phyloP scores from a whole-genome alignment of 495 filamentous ascomycete genomes.

The Aspergillus asperescens region DNA sequence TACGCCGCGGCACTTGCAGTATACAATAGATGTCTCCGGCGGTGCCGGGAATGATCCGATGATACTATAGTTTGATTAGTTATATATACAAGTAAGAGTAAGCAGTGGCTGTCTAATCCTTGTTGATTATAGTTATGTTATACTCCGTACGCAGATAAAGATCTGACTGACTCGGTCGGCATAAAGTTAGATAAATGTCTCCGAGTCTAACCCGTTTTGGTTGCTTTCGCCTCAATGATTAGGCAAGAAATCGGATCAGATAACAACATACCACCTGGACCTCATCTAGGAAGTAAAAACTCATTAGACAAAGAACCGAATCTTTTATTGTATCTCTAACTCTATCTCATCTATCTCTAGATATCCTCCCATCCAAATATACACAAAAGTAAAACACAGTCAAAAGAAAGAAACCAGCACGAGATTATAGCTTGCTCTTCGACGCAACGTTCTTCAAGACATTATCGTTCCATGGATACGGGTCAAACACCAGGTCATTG shows the following conservation, averaged over 20 bases:
- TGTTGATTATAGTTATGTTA: no score
- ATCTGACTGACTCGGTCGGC: neutral
- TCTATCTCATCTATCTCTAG: neutral
- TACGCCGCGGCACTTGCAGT: no score
- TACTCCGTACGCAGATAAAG: no score
- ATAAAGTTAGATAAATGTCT: neutral
- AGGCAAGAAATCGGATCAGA: neutral
- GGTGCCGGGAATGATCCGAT: no score
- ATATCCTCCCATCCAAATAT: neutral
- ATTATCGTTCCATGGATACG: constrained; percentile 57
- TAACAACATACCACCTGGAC: no score
- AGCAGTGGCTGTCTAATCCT: no score
- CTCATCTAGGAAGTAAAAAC: no score
- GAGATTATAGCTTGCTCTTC: constrained; percentile 38
- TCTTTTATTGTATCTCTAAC: neutral
- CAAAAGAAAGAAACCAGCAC: neutral
- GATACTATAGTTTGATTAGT: no score
- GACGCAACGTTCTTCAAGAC: constrained; percentile 49
- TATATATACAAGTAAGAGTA: no score
- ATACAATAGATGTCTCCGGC: no score
- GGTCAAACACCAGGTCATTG: constrained; percentile 60
- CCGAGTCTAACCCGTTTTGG: neutral
- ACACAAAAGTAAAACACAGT: neutral
- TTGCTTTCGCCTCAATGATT: neutral
- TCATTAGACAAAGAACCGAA: no score